phyloP scores from a whole-genome alignment of 495 filamentous ascomycete genomes.

The Trichocladium uniseriatum region DNA sequence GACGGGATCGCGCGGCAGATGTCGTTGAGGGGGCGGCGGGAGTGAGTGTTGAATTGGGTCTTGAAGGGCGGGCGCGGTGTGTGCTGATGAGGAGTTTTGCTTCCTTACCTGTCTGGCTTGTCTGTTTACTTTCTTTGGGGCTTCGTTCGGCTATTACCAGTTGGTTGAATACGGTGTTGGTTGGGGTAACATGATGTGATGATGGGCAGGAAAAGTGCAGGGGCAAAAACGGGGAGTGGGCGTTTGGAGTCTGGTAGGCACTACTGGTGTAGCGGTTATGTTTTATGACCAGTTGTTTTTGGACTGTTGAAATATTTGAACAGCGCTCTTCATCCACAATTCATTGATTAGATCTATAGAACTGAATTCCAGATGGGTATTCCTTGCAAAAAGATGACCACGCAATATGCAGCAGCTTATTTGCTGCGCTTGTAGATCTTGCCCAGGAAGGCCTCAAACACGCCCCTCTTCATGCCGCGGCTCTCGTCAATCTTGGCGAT shows the following conservation, averaged over 20 bases:
- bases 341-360: neutral
- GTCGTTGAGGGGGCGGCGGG: neutral
- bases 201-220: no score
- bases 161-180: no score
- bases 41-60: neutral
- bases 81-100: neutral
- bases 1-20: no score
- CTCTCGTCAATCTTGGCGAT: slow-evolving; percentile 76
- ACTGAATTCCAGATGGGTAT: neutral
- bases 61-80: neutral
- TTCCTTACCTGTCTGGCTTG: neutral
- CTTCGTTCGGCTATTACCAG: no score
- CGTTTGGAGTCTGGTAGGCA: no score
- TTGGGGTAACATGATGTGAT: no score
- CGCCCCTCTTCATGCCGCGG: slow-evolving; percentile 74
- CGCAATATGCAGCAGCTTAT: no score
- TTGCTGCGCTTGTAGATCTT: slow-evolving; percentile 98
- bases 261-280: neutral
- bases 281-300: neutral
- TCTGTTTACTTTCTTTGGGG: neutral
- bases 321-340: neutral
- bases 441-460: slow-evolving; percentile 81
- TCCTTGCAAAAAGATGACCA: neutral
- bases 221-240: no score
- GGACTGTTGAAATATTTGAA: no score